Evolutionary conservation across 768 basidiomycete species (phyloP).

Genomic region (Mrakia gelida): DNA sequence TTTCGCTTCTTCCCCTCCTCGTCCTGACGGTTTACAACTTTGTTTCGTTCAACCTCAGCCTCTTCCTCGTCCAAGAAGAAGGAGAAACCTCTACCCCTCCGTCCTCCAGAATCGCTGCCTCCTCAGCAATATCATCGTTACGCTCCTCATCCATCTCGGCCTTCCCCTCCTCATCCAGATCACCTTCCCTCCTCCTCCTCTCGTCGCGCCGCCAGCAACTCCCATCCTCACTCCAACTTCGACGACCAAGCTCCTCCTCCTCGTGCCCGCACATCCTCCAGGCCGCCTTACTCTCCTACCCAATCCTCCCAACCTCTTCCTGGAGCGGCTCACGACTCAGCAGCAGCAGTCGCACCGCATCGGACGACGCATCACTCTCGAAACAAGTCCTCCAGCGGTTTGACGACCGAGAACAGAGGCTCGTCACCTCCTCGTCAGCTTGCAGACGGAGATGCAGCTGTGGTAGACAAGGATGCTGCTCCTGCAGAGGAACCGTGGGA

Average conservation of each 20-base stretch:
- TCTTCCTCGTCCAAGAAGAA: background rate
- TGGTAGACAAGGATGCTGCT: too few species aligned
- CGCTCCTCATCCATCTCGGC: background rate
- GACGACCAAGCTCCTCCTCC: background rate
- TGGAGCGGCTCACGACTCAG: background rate
- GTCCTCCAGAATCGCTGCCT: constrained; percentile 21
- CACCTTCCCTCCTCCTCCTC: background rate
- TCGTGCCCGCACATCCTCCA: background rate
- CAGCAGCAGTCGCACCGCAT: background rate
- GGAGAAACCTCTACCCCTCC: background rate
- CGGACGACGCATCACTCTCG: background rate
- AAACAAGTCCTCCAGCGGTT: background rate
- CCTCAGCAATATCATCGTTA: constrained; percentile 21
- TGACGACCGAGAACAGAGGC: too few species aligned
- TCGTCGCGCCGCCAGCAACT: background rate
- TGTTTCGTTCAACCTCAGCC: background rate
- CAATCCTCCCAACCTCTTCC: background rate
- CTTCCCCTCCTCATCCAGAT: background rate
- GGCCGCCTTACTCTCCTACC: background rate
- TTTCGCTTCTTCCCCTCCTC: background rate
- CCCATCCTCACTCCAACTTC: background rate
- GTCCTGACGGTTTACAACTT: background rate
- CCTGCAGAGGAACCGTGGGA: background rate
- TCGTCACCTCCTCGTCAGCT: background rate
- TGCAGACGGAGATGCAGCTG: background rate